Base-by-base conservation (phyloP, 257 asterid species). In the Salvia splendens region DNA sequence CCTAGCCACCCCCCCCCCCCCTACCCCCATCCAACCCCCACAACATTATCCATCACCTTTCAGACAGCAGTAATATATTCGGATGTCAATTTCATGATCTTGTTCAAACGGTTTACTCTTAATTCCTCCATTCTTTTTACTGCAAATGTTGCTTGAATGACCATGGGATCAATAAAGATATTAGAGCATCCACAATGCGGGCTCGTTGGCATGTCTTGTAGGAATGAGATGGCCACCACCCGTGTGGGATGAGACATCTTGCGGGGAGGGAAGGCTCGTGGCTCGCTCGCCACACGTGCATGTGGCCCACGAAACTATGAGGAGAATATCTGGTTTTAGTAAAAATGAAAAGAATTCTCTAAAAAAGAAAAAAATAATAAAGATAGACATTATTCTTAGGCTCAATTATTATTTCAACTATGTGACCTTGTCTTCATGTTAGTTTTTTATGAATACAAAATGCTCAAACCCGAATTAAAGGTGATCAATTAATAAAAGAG, bases 51-150 rank as follows among this genome's bases (percentile, higher is more conserved):
- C 68, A 36, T 10, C 60, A 50, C 71, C 76, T 64, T 64, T 33
- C 67, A 20, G 12, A 54, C 35, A 62, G 12, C 66, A 66, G 43
- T 46, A 67, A 79, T 61, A 73, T 66, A 80, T 80, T 76, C 81
- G 65, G 74, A 73, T 68, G 68, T 55, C 36, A 12, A 66, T 51
- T 20, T 53, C 53, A 40, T 54, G 20, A 11, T 64, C 73, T 48
- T 56, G 53, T 50, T 61, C 73, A 48, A 69, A 69, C 15, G 43
- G 68, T 70, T 67, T 75, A 77, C 78, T 43, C 30, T 42, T 41
- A 0, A 63, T 0, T 57, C 14, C 63, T 68, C 69, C 67, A 50
- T 60, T 76, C 62, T 67, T 42, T 32, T 14, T 33, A 12, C 40
- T 61, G 41, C 55, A 36, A n/a, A 52, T 52, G 42, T 43, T 38